A percentile compares a stretch with the other conserved stretches of the same genome.
Conservation (phyloP, 2,329 filamentous ascomycete genomes). For the Cladosporium sphaerospermum region DNA sequence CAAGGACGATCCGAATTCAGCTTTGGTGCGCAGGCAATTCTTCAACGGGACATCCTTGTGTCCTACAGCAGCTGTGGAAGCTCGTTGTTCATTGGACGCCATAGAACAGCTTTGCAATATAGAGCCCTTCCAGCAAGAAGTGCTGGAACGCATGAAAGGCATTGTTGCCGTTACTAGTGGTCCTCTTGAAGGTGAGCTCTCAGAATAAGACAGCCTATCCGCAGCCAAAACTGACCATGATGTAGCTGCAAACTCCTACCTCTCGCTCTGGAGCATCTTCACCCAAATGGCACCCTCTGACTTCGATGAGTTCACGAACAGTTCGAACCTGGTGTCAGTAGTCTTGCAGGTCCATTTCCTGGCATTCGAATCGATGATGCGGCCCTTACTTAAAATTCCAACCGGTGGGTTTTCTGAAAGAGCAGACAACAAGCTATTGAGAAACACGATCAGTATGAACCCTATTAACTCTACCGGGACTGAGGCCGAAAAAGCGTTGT, state of each 20-base stretch:
- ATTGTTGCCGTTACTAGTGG: constrained; percentile 3
- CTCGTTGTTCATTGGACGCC: not conserved
- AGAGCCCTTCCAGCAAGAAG: not conserved
- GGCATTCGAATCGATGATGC: constrained; percentile 1
- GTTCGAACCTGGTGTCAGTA: not conserved
- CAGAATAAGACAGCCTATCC: not conserved
- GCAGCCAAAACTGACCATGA: not conserved
- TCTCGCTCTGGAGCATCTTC: not conserved
- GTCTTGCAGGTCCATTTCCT: constrained; percentile 5
- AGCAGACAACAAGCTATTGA: not conserved
- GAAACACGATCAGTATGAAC: not conserved
- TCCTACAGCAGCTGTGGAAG: not conserved
- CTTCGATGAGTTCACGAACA: constrained; percentile 3
- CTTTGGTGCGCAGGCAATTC: not conserved
- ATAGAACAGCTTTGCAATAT: not conserved
- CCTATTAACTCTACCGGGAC: too few species aligned
- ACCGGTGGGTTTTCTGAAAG: not conserved
- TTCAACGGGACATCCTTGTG: not conserved
- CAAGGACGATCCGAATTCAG: not conserved
- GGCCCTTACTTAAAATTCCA: not conserved
- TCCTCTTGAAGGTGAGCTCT: not conserved
- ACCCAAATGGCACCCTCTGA: not conserved
- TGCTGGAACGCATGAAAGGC: constrained; percentile 1
- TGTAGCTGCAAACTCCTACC: not conserved
- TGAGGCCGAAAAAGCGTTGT: too few species aligned